Base-by-base conservation (phyloP, 805 yeast genomes). In the Hanseniaspora hatyaiensis region DNA sequence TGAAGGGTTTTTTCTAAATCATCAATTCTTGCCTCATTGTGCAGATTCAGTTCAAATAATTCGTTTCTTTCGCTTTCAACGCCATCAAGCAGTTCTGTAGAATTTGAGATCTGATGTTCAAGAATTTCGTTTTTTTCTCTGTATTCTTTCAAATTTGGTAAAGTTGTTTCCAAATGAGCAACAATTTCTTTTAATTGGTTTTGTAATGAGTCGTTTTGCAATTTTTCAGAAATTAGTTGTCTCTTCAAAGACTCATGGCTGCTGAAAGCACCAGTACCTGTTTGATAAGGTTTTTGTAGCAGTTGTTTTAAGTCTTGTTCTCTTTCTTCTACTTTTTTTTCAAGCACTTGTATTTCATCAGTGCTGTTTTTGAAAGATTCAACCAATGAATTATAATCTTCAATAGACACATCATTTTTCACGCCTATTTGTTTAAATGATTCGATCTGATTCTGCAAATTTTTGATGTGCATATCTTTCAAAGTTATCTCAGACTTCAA, bases 131-230 rank as follows among this genome's bases (percentile, higher is more conserved):
- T 69, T 62, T 74, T 74, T 47, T 73, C 75, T 63, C 70, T 78
- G 55, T 78, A 82, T 45, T 78, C 80, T 64, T 67, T 74, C 40
- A 89, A 72, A 2, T 80, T 66, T 0, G 97, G 96, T 48, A 84
- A 78, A 56, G 82, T 79, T 26, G 74, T 70, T 56, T 86, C 94
- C 52, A 88, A 67, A 60, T 87, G 96, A 16, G 70, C 69, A 28
- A 87, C 76, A 53, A 89, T 78, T 1, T 70, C 67, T 54, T 82
- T 80, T 50, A 88, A 68, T 60, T 85, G 89, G 30, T 67, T 62
- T 48, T 87, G 82, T 51, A 89, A 68, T 47, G 74, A 72, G 50
- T 76, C 78, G 54, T 83, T 85, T 45, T 82, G 80, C 15, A 79
- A 71, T 55, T 78, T 75, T 61, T 86, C 95, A 46, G 75, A 72